Evolutionary conservation across 83 land plant genomes (phyloP).

Genomic region (Isoetes engelmannii): DNA sequence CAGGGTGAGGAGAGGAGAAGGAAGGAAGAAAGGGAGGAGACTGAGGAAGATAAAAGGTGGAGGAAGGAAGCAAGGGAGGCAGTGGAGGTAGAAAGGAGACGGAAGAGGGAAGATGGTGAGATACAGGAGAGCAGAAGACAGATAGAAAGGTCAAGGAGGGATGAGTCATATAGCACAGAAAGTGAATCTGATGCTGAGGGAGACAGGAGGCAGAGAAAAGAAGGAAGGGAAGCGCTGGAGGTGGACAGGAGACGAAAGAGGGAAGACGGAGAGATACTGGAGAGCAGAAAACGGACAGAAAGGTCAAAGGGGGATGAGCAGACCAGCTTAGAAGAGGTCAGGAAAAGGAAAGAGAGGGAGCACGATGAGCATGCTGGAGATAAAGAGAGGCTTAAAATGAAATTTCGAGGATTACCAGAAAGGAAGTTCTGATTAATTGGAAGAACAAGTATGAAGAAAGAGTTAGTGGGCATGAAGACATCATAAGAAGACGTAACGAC

Average conservation of each 20-base stretch:
- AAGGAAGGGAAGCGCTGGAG: slow-evolving; percentile 5
- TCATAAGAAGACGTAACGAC: background rate
- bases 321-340: background rate
- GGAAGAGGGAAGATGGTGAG: no score
- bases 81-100: no score
- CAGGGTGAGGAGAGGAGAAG: slow-evolving; percentile 7
- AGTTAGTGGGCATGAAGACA: background rate
- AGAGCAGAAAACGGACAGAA: slow-evolving; percentile 6
- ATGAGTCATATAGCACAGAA: no score
- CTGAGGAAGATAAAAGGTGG: slow-evolving; percentile 12
- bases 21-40: slow-evolving; percentile 7
- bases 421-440: no score
- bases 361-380: no score
- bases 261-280: background rate
- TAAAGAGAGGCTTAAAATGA: no score
- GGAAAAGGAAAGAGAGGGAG: background rate
- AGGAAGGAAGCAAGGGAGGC: no score
- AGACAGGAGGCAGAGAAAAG: background rate
- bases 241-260: background rate
- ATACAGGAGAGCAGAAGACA: slow-evolving; percentile 3
- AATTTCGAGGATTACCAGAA: no score
- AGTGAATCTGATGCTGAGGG: no score
- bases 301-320: background rate
- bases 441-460: no score
- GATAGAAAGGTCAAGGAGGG: slow-evolving; percentile 7